Conservation (phyloP, 2,329 filamentous ascomycete genomes). For the Botrytis byssoidea region DNA sequence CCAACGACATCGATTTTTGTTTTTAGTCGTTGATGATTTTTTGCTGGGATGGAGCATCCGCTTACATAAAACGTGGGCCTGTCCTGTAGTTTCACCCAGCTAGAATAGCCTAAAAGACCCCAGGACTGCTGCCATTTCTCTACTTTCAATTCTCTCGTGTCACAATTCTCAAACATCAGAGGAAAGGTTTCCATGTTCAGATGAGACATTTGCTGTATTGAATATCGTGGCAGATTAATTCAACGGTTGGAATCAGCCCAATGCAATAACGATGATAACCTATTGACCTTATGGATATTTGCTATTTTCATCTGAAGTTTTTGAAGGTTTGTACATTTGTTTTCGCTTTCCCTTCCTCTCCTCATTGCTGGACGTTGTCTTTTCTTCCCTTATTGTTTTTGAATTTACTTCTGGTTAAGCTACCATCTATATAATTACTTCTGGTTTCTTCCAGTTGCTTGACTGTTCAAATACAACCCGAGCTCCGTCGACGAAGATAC, state of each 20-base stretch:
- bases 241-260: not conserved
- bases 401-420: not conserved
- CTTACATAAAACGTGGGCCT: not conserved
- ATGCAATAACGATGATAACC: not conserved
- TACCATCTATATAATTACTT: not conserved
- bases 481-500: not conserved
- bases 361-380: not conserved
- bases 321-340: not conserved
- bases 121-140: not conserved
- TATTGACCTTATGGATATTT: not conserved
- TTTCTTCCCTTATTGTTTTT: not conserved
- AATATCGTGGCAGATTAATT: not conserved
- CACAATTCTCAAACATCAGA: slow-evolving; percentile 9
- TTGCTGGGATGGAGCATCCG: not conserved
- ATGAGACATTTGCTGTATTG: not conserved
- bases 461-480: not conserved
- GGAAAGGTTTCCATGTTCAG: not conserved
- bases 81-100: not conserved
- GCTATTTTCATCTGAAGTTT: not conserved
- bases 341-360: not conserved
- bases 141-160: not conserved
- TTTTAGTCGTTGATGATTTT: not conserved
- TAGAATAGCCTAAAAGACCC: not conserved
- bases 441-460: not conserved
- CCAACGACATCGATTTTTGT: not conserved